These are phyloP conservation scores for Sarocladium brachiariae DNA, from an alignment of 2,329 filamentous ascomycete genomes.

Conservation along the genomic window DNA sequence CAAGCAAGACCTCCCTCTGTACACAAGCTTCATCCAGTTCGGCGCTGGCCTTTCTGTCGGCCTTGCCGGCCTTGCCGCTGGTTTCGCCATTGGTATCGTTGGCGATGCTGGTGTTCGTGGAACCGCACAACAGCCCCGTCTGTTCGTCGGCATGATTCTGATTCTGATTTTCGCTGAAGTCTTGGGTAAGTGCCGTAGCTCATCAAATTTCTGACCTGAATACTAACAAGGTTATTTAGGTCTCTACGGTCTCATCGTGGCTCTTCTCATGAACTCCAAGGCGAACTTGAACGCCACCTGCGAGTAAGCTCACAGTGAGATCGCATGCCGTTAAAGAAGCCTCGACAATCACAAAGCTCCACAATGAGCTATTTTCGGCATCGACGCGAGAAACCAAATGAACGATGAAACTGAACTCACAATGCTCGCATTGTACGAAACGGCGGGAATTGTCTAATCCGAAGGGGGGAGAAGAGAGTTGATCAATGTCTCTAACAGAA, in stretches of 20 bases:
- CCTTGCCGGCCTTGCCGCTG: constrained; percentile 75
- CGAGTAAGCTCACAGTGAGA: constrained; percentile 27
- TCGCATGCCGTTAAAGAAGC: constrained; percentile 17
- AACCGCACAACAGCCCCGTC: constrained; percentile 74
- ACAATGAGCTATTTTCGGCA: constrained; percentile 5
- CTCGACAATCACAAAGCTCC: constrained; percentile 24
- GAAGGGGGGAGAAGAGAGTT: neutral
- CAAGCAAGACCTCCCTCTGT: constrained; percentile 64
- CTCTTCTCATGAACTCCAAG: constrained; percentile 99
- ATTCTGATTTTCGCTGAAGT: constrained; percentile 99
- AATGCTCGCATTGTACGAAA: neutral
- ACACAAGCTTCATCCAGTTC: constrained; percentile 79
- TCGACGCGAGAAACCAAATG: neutral
- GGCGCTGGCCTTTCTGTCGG: constrained; percentile 78
- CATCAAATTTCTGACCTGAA: neutral
- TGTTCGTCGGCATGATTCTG: constrained; percentile 96
- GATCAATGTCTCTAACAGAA: neutral
- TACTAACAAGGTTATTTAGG: constrained; percentile 40
- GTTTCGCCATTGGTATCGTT: constrained; percentile 82
- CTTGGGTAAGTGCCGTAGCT: constrained; percentile 60
- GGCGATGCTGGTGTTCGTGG: constrained; percentile 85
- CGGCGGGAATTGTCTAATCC: neutral
- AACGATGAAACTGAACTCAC: neutral
- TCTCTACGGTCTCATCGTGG: constrained; percentile 98
- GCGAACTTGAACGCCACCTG: constrained; percentile 58